These are phyloP conservation scores for Collybia mongolica DNA, from an alignment of 768 basidiomycete species.

Conservation along the genomic window DNA sequence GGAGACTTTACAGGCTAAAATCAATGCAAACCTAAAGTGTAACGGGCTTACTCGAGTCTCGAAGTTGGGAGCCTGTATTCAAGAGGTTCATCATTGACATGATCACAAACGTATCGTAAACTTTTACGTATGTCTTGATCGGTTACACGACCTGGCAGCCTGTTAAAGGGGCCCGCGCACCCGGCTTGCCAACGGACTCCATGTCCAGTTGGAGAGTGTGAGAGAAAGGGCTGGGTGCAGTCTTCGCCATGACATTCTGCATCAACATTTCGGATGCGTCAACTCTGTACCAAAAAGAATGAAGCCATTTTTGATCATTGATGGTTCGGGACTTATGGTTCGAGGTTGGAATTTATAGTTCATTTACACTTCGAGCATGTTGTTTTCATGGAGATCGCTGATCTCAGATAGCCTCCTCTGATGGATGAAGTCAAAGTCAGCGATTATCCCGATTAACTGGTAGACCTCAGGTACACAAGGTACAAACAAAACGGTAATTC, in stretches of 20 bases:
- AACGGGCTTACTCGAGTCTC: too few species aligned
- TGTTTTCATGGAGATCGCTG: conserved; percentile 29
- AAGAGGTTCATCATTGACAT: too few species aligned
- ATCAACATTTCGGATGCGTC: not conserved
- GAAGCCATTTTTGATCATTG: not conserved
- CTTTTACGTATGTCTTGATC: too few species aligned
- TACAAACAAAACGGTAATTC: conserved; percentile 21
- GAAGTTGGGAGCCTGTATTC: too few species aligned
- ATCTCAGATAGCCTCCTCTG: conserved; percentile 38
- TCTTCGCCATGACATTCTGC: not conserved
- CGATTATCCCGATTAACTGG: conserved; percentile 29
- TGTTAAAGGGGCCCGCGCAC: too few species aligned
- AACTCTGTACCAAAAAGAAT: not conserved
- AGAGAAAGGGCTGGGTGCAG: too few species aligned
- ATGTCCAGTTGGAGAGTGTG: too few species aligned
- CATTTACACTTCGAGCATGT: conserved; percentile 26
- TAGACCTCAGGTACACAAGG: conserved; percentile 14
- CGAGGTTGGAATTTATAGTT: conserved; percentile 30
- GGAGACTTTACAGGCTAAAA: too few species aligned
- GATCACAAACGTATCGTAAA: too few species aligned
- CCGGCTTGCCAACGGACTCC: too few species aligned
- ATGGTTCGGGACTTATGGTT: conserved; percentile 14
- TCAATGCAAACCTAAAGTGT: too few species aligned
- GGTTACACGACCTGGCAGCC: too few species aligned
- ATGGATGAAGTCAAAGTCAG: conserved; percentile 32